Percentiles rank a stretch among this genome's conserved stretches.
Conservation (phyloP, 1,139 yeast genomes). For the Scheffersomyces illinoinensis region DNA sequence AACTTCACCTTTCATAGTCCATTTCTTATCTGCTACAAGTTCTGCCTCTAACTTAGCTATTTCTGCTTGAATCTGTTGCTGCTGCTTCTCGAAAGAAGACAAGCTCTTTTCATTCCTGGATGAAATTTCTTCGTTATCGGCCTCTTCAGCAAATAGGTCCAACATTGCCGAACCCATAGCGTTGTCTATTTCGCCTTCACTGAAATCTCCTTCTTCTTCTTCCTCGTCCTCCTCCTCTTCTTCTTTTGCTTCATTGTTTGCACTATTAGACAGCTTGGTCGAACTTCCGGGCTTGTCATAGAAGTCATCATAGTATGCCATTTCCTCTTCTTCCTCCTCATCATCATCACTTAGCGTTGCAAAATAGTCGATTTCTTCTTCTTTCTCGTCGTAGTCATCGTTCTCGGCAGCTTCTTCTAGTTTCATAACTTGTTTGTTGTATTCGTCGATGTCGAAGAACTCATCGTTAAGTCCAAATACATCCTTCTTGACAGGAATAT, state of each 20-base stretch:
- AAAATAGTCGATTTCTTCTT: conserved; percentile 64
- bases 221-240: conserved; percentile 34
- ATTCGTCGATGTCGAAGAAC: conserved; percentile 82
- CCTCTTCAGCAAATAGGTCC: conserved; percentile 63
- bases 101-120: conserved; percentile 36
- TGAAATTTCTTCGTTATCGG: conserved; percentile 34
- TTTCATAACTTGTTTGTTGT: conserved; percentile 76
- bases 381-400: conserved; percentile 43
- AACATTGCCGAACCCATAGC: conserved; percentile 59
- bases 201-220: conserved; percentile 34
- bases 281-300: conserved; percentile 54
- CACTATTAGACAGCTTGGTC: conserved; percentile 17
- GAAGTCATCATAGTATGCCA: conserved; percentile 72
- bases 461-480: conserved; percentile 77
- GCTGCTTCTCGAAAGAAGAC: conserved; percentile 85
- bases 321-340: conserved; percentile 56
- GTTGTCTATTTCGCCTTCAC: conserved; percentile 50
- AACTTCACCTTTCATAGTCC: conserved; percentile 96
- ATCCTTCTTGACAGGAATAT: conserved; percentile 35
- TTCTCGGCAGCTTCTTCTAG: conserved; percentile 55
- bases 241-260: conserved; percentile 20
- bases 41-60: conserved; percentile 81
- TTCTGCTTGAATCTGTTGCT: conserved; percentile 70
- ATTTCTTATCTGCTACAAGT: conserved; percentile 84
- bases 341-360: conserved; percentile 57